A percentile compares a stretch with the other conserved stretches of the same genome.
These are phyloP conservation scores for Taxillus chinensis DNA, from an alignment of 164 flowering plant genomes.

Conservation along the genomic window DNA sequence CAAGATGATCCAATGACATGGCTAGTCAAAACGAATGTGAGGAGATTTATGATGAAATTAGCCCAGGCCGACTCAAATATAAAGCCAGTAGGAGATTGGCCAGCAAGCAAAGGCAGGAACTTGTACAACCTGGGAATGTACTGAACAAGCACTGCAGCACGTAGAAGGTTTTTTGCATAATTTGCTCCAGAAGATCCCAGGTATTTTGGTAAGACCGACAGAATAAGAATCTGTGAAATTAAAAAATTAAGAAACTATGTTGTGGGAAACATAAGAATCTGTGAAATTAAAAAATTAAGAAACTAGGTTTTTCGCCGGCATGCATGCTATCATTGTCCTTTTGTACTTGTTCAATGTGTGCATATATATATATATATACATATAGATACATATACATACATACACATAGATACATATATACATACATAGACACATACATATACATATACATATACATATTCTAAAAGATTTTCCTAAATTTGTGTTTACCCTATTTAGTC, in stretches of 20 bases:
- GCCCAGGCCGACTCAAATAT: slow-evolving; percentile 97
- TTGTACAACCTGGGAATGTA: slow-evolving; percentile 67
- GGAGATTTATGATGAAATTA: slow-evolving; percentile 79
- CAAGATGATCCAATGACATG: slow-evolving; percentile 88
- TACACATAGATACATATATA: no score
- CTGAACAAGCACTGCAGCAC: slow-evolving; percentile 64
- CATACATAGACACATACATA: no score
- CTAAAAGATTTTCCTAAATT: no score
- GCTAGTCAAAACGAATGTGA: slow-evolving; percentile 64
- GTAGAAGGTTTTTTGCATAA: slow-evolving; percentile 75
- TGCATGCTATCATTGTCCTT: no score
- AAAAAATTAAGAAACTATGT: no score
- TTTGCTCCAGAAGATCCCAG: slow-evolving; percentile 64
- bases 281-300: slow-evolving; percentile 8
- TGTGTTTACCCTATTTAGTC: no score
- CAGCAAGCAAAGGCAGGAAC: slow-evolving; percentile 64
- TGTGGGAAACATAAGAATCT: slow-evolving; percentile 36
- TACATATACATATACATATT: no score
- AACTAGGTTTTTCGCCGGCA: no score
- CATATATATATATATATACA: no score
- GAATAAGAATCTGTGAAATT: slow-evolving; percentile 46
- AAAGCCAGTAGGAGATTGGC: slow-evolving; percentile 70
- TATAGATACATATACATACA: no score
- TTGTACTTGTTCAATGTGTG: no score
- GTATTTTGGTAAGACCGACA: slow-evolving; percentile 34